Evolutionary conservation across 306 rosid genomes (phyloP), one percentile per base, ranked within the genome.

Genomic region (Comarum palustre): DNA sequence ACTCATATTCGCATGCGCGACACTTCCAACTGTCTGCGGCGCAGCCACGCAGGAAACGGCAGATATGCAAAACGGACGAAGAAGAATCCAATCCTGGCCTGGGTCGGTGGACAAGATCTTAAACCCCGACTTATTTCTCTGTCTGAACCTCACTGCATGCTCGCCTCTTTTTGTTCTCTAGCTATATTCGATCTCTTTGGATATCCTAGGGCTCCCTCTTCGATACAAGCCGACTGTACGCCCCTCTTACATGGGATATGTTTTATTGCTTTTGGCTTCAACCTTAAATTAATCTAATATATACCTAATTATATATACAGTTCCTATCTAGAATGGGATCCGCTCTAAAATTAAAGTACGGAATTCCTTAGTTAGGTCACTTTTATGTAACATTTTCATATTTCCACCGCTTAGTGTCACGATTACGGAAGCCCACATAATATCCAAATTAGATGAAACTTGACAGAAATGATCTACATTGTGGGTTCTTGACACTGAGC

Each of bases 1-100:
- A 38, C 2, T 36, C 51, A 54, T 54, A 68, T 27, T 43, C 39
- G 88, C 90, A 86, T 86, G 88, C 90, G 86, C 85, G 86, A 86
- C 86, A 82, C 64, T 24, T 74, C 58, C 66, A 75, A 73, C 87
- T 80, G 46, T 71, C 78, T 79, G 84, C 84, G 86, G 84, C 79
- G 77, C 58, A 25, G 43, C 62, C 34, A 57, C 36, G 36, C 63
- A 25, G 62, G 62, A 24, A 57, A 45, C 4, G n/a, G n/a, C n/a
- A 47, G 51, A 47, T 15, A 13, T 15, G 19, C 1, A 15, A 51
- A 51, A 51, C 57, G 22, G 32, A 24, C 61, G 15, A 54, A 25
- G 60, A 22, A 22, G 36, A 58, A 58, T 25, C 38, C 7, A 13
- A 58, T 25, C 63, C 15, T 54, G 60, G 36, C n/a, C n/a, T n/a